Conservation (phyloP, 1,284 basidiomycete species). For the Laetiporus sulphureus region DNA sequence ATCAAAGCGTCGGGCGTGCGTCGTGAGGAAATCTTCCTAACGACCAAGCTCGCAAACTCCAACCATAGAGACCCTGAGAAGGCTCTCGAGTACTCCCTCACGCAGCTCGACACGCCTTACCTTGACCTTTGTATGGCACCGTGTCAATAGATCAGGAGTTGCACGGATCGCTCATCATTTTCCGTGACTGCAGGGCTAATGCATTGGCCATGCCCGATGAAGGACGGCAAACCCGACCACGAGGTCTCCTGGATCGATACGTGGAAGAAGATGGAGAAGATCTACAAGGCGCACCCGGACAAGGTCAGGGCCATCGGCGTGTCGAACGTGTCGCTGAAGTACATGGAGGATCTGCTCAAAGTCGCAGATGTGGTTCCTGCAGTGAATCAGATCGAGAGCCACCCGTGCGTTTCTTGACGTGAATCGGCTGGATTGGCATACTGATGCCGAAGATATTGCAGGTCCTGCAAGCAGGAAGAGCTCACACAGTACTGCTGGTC, state of each 20-base stretch:
- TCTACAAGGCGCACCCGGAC: slow-evolving; percentile 55
- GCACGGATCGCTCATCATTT: slow-evolving; percentile 1
- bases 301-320: slow-evolving; percentile 76
- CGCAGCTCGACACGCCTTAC: slow-evolving; percentile 66
- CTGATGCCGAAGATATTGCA: too few species aligned
- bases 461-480: slow-evolving; percentile 58
- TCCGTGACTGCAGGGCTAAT: slow-evolving; percentile 65
- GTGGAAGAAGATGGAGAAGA: slow-evolving; percentile 73
- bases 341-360: slow-evolving; percentile 51
- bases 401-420: slow-evolving; percentile 43
- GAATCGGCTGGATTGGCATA: neutral
- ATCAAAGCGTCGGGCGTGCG: slow-evolving; percentile 69
- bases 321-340: slow-evolving; percentile 63
- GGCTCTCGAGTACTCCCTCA: slow-evolving; percentile 67
- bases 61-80: slow-evolving; percentile 57
- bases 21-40: slow-evolving; percentile 65
- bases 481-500: slow-evolving; percentile 52
- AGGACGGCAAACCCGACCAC: slow-evolving; percentile 43
- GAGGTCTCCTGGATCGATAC: slow-evolving; percentile 63
- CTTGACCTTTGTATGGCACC: slow-evolving; percentile 61
- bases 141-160: neutral
- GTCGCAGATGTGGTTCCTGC: slow-evolving; percentile 65
- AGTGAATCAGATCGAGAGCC: slow-evolving; percentile 77
- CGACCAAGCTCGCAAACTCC: slow-evolving; percentile 72
- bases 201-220: slow-evolving; percentile 74